Evolutionary conservation across 768 basidiomycete genomes (phyloP), one percentile per base, ranked within the genome.

Genomic region (Suillus occidentalis): DNA sequence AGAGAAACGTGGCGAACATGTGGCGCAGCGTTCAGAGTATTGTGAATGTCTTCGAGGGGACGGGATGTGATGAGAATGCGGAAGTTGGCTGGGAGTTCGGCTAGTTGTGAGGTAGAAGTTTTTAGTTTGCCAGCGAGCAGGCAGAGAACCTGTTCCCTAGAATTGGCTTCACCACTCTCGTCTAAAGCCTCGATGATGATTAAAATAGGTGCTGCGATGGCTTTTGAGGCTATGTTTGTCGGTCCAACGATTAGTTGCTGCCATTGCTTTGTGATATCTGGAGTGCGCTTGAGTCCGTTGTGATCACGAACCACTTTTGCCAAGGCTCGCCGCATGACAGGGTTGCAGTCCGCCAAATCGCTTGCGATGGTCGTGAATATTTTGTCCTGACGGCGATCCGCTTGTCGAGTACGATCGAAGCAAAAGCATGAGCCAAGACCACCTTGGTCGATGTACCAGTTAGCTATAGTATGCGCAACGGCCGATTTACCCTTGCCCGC

Each of bases 111-210:
- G 25, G 39, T 3, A 3, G 49, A n/a, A 25, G 25, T 16, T 13
- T 28, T n/a, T 7, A 4, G 7, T 3, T 53, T 22, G 20, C 49
- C 31, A 34, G 60, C 18, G 13, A 68, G 45, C 10, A 67, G 25
- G 25, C 25, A 1, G 7, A 76, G 70, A 37, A 74, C 63, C 7
- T 22, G 20, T n/a, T 55, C 42, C 18, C 68, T 66, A 40, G 63
- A 34, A 2, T 25, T 39, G 6, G 39, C 40, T 5, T 68, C 60
- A 9, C 63, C 64, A 45, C 67, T 69, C 56, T 67, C 70, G 45
- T 72, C 69, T 37, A 73, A 55, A 2, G 62, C 73, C 45, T 76
- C 75, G 20, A 75, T 69, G 53, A 74, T 61, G 18, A 72, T 60
- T 14, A 73, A 28, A 6, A 72, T 64, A 20, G 70, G 75, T 10